These are phyloP conservation scores for Acidomyces sp. DNA, from an alignment of 495 filamentous ascomycete genomes.

Conservation along the genomic window DNA sequence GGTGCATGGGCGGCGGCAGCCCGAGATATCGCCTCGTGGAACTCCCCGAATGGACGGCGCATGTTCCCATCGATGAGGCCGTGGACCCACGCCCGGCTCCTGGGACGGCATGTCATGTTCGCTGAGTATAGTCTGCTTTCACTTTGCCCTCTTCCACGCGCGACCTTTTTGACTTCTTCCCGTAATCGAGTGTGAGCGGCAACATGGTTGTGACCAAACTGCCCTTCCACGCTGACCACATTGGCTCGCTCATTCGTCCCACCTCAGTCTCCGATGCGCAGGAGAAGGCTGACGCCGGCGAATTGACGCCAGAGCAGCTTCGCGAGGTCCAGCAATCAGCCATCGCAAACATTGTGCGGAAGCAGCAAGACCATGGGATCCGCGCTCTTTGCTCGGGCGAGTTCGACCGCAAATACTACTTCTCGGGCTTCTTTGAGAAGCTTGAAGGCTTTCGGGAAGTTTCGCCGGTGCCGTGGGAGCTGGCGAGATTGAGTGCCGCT, in stretches of 20 bases:
- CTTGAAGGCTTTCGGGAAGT: slow-evolving; percentile 57
- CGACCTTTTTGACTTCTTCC: too few species aligned
- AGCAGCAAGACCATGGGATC: slow-evolving; percentile 40
- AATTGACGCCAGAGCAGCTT: slow-evolving; percentile 33
- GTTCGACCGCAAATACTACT: slow-evolving; percentile 42
- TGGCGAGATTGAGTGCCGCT: slow-evolving; percentile 13
- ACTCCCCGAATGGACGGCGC: too few species aligned
- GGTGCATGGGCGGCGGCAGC: too few species aligned
- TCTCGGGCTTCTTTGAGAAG: slow-evolving; percentile 59
- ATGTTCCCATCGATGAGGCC: too few species aligned
- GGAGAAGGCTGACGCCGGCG: slow-evolving; percentile 36
- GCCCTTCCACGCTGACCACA: slow-evolving; percentile 73
- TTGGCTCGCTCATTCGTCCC: slow-evolving; percentile 75
- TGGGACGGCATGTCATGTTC: too few species aligned
- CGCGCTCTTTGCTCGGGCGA: slow-evolving; percentile 65
- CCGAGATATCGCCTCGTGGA: too few species aligned
- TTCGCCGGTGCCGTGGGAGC: slow-evolving; percentile 56
- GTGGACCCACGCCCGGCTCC: too few species aligned
- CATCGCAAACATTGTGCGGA: slow-evolving; percentile 29
- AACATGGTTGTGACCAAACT: slow-evolving; percentile 28
- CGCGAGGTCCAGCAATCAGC: slow-evolving; percentile 46
- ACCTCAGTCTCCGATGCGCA: slow-evolving; percentile 50
- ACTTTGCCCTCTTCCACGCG: too few species aligned
- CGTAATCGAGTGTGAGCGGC: too few species aligned
- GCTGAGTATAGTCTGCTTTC: too few species aligned